Conservation (phyloP, 2,329 filamentous ascomycete species). For the Monosporascus sp. region DNA sequence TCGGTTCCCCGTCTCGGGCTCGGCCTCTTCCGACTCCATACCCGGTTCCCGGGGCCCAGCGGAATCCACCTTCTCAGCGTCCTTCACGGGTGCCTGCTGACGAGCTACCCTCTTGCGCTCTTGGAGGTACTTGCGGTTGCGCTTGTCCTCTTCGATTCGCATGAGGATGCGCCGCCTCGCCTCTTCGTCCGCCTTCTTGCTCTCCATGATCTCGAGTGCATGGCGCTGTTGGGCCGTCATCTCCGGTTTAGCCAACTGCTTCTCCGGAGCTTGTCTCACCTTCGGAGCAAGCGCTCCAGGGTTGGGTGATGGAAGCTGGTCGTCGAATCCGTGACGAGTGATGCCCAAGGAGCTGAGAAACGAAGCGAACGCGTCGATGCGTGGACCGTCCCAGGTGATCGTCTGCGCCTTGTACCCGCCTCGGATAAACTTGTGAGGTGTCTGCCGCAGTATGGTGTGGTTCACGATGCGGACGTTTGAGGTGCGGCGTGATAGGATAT, state of each 20-base stretch:
- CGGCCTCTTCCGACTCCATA: neutral
- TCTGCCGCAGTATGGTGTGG: conserved; percentile 9
- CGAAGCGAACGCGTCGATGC: conserved; percentile 11
- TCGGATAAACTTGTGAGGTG: conserved; percentile 14
- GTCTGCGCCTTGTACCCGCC: conserved; percentile 13
- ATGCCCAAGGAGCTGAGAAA: conserved; percentile 10
- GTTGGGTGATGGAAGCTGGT: neutral
- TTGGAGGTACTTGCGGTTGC: neutral
- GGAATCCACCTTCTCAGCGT: too few relatives aligned
- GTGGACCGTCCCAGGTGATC: conserved; percentile 8
- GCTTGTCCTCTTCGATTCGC: conserved; percentile 13
- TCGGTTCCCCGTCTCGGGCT: neutral
- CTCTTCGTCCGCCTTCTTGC: conserved; percentile 7
- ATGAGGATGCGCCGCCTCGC: conserved; percentile 4
- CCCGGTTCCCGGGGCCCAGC: too few relatives aligned
- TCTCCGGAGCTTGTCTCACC: neutral
- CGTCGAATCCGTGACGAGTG: neutral
- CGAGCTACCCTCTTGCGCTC: neutral
- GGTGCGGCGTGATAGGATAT: conserved; percentile 1
- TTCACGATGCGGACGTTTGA: conserved; percentile 1
- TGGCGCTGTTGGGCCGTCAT: conserved; percentile 8
- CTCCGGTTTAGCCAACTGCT: conserved; percentile 1
- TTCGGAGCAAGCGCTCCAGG: neutral
- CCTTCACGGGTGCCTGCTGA: neutral
- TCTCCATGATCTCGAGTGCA: conserved; percentile 1